Evolutionary conservation across 139 green algal genomes (phyloP).

Genomic region (Haematococcus sp.): DNA sequence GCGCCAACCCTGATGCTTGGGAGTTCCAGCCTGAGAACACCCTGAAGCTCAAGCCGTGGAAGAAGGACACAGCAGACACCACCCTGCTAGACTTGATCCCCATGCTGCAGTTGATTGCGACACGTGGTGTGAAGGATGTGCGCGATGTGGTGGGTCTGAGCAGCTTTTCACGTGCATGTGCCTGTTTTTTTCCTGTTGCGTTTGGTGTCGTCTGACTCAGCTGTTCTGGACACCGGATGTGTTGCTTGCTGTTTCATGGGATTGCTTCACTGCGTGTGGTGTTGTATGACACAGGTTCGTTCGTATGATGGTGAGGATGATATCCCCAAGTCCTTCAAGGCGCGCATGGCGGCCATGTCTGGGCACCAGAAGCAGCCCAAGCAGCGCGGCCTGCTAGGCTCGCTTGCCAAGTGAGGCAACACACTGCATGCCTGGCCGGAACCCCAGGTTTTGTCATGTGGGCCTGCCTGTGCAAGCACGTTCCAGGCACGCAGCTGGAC

Average conservation of each 20-base stretch:
- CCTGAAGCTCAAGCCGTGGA: constrained; percentile 79
- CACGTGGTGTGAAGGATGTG: constrained; percentile 27
- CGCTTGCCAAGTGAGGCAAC: too few relatives aligned
- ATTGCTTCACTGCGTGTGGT: too few relatives aligned
- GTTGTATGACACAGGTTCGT: too few relatives aligned
- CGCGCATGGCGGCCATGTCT: constrained; percentile 51
- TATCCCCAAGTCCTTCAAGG: constrained; percentile 82
- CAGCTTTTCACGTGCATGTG: too few relatives aligned
- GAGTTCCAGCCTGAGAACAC: constrained; percentile 89
- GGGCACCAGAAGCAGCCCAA: constrained; percentile 21
- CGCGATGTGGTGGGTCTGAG: constrained; percentile 27
- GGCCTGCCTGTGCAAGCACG: too few relatives aligned
- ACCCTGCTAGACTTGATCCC: constrained; percentile 84
- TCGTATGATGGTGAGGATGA: constrained; percentile 83
- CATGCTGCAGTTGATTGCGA: constrained; percentile 56
- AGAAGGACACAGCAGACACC: constrained; percentile 65
- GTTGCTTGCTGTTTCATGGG: not conserved
- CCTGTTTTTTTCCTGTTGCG: not conserved
- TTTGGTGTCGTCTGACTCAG: constrained; percentile 2
- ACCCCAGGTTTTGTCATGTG: too few relatives aligned
- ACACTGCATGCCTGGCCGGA: too few relatives aligned
- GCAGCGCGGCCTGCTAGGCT: too few relatives aligned
- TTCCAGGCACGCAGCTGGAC: too few relatives aligned
- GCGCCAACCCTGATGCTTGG: constrained; percentile 36
- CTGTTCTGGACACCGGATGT: constrained; percentile 1